Base-by-base conservation (phyloP, 2,329 filamentous ascomycete species). In the Aspergillus fumigatiaffinis region DNA sequence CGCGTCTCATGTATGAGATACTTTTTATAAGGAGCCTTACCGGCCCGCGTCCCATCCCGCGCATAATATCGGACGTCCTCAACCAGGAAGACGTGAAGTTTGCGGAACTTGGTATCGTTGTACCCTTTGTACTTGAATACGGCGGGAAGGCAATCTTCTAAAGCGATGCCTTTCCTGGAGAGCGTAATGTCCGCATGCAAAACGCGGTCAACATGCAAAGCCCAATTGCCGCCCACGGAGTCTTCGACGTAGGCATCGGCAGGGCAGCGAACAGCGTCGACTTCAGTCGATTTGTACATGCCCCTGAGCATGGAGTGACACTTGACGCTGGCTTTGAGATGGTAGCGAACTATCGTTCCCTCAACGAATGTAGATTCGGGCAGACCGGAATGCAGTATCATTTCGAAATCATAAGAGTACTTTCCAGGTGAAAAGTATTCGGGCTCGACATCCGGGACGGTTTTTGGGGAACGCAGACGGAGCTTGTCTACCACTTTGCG, bases 161-260 rank as follows among this genome's bases (percentile, higher is more conserved):
- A 17, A 38, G 32, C 32, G 32, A 55, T 58, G 7, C 60, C 60
- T 56, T 58, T 52, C 21, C 58, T 52, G 7, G 53, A 54, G 14
- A 58, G 21, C 7, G 55, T 48, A 6, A 62, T 51, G 8, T 60
- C 60, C 10, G 51, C 58, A 17, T 47, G 12, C 48, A 52, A 53
- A 55, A 62, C 25, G 51, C 44, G 12, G 55, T 55, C 17, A 53
- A 46, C 21, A 58, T 14, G 29, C 58, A 60, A 2, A 20, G 21
- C 4, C 42, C n/a, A 21, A 46, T 17, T 21, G 35, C 56, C 51
- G 12, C 57, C 57, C 29, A 60, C 55, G 8, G 57, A 53, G 51
- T 62, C 60, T 21, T 62, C 60, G 32, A 62, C 48, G 12, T 53
- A 55, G 9, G 60, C 55, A 20, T 62, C 58, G 14, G 55, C 55